Percentiles rank a stretch among this genome's conserved stretches.
These are phyloP conservation scores for Fusarium aywerte DNA, from an alignment of 2,329 filamentous ascomycete genomes.

Conservation along the genomic window DNA sequence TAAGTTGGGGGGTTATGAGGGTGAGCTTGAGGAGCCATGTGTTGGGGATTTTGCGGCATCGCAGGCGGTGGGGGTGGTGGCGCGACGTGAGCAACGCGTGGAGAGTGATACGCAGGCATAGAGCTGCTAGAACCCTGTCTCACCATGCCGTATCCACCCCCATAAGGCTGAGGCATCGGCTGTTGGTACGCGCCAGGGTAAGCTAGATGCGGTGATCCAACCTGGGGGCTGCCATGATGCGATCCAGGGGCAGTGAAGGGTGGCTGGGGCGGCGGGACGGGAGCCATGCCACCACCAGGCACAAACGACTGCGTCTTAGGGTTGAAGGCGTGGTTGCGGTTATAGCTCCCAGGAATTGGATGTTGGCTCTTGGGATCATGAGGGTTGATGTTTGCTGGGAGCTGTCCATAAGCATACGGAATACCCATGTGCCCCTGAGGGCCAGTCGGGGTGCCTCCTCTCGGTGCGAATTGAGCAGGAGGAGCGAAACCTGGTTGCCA, in stretches of 20 bases:
- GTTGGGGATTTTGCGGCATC: constrained; percentile 52
- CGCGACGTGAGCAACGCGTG: constrained; percentile 50
- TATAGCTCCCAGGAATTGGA: constrained; percentile 85
- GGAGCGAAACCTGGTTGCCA: constrained; percentile 55
- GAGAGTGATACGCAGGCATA: constrained; percentile 61
- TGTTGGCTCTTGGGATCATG: constrained; percentile 81
- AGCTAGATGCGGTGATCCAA: constrained; percentile 62
- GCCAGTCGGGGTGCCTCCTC: constrained; percentile 47
- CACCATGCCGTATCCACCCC: constrained; percentile 64
- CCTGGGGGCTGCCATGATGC: constrained; percentile 65
- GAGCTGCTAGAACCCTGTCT: constrained; percentile 67
- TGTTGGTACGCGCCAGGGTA: constrained; percentile 62
- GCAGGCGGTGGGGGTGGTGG: constrained; percentile 56
- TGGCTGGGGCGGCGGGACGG: constrained; percentile 60
- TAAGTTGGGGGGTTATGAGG: constrained; percentile 56
- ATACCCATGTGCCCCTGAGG: constrained; percentile 50
- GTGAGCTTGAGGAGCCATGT: constrained; percentile 55
- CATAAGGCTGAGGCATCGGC: constrained; percentile 59
- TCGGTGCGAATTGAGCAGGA: constrained; percentile 47
- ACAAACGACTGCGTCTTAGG: constrained; percentile 94
- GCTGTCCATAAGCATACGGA: constrained; percentile 82
- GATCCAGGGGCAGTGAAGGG: constrained; percentile 61
- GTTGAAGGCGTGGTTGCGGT: constrained; percentile 84
- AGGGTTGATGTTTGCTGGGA: constrained; percentile 75
- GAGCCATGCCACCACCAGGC: constrained; percentile 66